Conservation (phyloP, 768 basidiomycete species). For the Leucosporidium creatinivorum region DNA sequence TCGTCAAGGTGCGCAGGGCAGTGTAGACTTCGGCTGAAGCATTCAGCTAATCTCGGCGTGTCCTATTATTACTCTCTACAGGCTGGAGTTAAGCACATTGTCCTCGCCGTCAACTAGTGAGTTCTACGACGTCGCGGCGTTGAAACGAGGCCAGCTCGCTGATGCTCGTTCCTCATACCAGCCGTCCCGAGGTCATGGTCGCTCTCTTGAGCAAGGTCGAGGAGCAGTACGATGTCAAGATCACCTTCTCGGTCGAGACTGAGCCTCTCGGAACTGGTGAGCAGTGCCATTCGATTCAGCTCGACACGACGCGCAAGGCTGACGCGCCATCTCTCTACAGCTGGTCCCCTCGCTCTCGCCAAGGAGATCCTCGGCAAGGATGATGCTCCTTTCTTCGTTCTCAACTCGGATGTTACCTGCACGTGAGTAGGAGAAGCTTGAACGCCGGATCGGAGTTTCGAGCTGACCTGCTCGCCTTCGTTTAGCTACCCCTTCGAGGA, state of each 20-base stretch:
- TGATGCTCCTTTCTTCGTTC: conserved; percentile 49
- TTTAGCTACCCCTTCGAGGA: conserved; percentile 45
- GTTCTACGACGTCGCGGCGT: not conserved
- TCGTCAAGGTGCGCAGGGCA: conserved; percentile 43
- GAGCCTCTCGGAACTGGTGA: conserved; percentile 49
- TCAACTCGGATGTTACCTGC: conserved; percentile 50
- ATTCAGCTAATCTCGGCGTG: too few species aligned
- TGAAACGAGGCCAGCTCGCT: not conserved
- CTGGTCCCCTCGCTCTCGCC: conserved; percentile 48
- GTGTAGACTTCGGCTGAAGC: too few species aligned
- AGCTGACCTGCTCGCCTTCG: too few species aligned
- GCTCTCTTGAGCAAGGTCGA: conserved; percentile 47
- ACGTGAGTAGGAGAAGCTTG: conserved; percentile 15
- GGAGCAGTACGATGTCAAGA: conserved; percentile 47
- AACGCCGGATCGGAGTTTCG: too few species aligned
- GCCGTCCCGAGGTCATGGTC: conserved; percentile 49
- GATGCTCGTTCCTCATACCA: conserved; percentile 20
- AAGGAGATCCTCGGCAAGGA: conserved; percentile 47
- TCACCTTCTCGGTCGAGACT: conserved; percentile 48
- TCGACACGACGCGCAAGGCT: not conserved
- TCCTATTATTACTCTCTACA: conserved; percentile 11
- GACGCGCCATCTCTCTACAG: conserved; percentile 29
- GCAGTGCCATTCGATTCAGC: conserved; percentile 10
- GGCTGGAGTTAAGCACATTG: conserved; percentile 49
- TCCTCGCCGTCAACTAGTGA: conserved; percentile 47